Base-by-base conservation (phyloP, 1,284 basidiomycete genomes). In the Cryptococcus sp. region DNA sequence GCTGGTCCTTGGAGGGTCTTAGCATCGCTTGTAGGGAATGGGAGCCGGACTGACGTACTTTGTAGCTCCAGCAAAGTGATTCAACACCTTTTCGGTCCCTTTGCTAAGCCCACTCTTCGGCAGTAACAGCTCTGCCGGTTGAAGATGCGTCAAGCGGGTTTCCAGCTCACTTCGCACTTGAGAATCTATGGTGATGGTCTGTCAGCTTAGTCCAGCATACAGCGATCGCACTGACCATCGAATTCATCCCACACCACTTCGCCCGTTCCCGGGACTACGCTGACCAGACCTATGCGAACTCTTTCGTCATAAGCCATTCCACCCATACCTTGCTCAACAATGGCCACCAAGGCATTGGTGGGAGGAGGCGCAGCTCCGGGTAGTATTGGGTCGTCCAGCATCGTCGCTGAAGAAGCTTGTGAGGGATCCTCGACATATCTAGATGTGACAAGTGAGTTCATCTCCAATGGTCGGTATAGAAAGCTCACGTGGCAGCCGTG, bases 191-290 rank as follows among this genome's bases (percentile, higher is more conserved):
- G 19, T 53, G 20, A 58, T 70, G 58, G 20, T 50, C 51, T 17
- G 22, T 57, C 52, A 39, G 47, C 38, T 41, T 42, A 35, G 11
- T 17, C 11, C n/a, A 35, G 17, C 10, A 13, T 47, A n/a, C 38
- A 2, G 22, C 2, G 15, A 46, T 10, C 47, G 42, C 45, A 57
- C 75, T 57, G 62, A 88, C 90, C 91, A 53, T 88, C 83, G 71
- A 93, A 96, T 63, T 90, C 85, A 69, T 99, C 95, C 85, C 91
- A 98, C 0, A 93, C 81, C 2, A 98, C 87, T 64, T 94, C 90
- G 1, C 94, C 94, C 0, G 93, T 96, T 52, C 87, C 87, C 0
- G 93, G 90, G 53, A 87, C 86, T 17, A 97, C 87, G 19, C 86
- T 85, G 49, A 96, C 83, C 72, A 97, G 81, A 1, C 87, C 88